Evolutionary conservation across 164 flowering plant species (phyloP).

Genomic region (Aristolochia fimbriata): DNA sequence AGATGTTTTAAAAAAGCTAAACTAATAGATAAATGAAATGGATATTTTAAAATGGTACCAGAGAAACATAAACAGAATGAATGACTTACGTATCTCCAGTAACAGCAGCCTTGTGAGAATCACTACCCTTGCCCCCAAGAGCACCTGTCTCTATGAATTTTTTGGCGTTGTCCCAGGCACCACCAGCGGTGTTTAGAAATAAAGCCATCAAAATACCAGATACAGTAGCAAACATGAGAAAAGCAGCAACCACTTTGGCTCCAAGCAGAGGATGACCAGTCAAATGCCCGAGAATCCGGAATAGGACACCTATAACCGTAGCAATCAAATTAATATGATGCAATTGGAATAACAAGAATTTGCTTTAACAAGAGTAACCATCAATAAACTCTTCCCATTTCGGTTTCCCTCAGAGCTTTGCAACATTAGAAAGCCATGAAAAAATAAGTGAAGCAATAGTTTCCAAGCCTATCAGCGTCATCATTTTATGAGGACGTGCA

Average conservation of each 20-base stretch:
- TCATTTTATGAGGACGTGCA: too few relatives aligned
- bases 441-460: too few relatives aligned
- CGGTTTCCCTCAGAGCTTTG: too few relatives aligned
- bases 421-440: too few relatives aligned
- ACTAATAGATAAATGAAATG: too few relatives aligned
- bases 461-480: too few relatives aligned
- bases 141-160: constrained; percentile 85
- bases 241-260: constrained; percentile 92
- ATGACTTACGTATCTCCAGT: constrained; percentile 96
- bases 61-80: not conserved
- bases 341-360: too few relatives aligned
- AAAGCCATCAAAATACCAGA: constrained; percentile 98
- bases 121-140: constrained; percentile 98
- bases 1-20: too few relatives aligned
- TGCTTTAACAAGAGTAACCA: too few relatives aligned
- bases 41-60: too few relatives aligned
- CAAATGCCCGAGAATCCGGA: constrained; percentile 73
- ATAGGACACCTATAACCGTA: constrained; percentile 43
- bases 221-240: constrained; percentile 97
- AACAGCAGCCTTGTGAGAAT: constrained; percentile 86
- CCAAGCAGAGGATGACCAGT: constrained; percentile 91
- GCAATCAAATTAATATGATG: too few relatives aligned
- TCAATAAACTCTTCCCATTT: too few relatives aligned
- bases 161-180: constrained; percentile 42
- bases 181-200: constrained; percentile 94